Evolutionary conservation across 2,329 filamentous ascomycete species (phyloP).

Genomic region (Neofusicoccum parvum): DNA sequence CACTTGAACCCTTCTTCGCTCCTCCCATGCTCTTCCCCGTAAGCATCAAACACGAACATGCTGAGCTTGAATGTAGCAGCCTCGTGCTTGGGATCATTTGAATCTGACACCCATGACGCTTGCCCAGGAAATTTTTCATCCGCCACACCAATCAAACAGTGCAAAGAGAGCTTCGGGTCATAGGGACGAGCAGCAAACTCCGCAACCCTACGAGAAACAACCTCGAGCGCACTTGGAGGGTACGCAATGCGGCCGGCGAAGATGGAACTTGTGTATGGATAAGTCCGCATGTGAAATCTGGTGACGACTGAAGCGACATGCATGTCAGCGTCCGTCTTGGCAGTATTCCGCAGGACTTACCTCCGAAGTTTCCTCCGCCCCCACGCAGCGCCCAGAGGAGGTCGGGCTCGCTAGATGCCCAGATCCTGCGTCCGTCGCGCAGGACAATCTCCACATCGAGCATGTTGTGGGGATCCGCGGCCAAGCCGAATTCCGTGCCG

Average conservation of each 20-base stretch:
- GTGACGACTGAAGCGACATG: constrained; percentile 23
- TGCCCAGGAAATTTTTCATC: constrained; percentile 25
- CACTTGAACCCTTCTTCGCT: constrained; percentile 32
- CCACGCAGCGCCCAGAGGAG: constrained; percentile 47
- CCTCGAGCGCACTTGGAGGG: constrained; percentile 20
- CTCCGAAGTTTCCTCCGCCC: constrained; percentile 41
- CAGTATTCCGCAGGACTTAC: constrained; percentile 23
- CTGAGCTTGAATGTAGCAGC: constrained; percentile 21
- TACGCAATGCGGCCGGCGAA: constrained; percentile 25
- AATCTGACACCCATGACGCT: constrained; percentile 10
- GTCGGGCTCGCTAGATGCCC: constrained; percentile 44
- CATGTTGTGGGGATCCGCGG: constrained; percentile 45
- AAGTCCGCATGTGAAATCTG: constrained; percentile 26
- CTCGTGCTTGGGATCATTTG: constrained; percentile 26
- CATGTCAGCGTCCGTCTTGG: background rate
- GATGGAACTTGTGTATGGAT: constrained; percentile 18
- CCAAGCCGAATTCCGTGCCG: constrained; percentile 40
- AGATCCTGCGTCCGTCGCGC: constrained; percentile 39
- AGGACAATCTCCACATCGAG: constrained; percentile 44
- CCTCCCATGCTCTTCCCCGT: constrained; percentile 35
- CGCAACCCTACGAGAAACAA: constrained; percentile 28
- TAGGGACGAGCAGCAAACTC: constrained; percentile 26
- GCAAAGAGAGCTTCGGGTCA: constrained; percentile 35
- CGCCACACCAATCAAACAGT: constrained; percentile 30
- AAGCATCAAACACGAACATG: constrained; percentile 34